Percentiles rank a stretch among this genome's conserved stretches.
phyloP scores from a whole-genome alignment of 495 filamentous ascomycete species.

The Penicillium turbatum region DNA sequence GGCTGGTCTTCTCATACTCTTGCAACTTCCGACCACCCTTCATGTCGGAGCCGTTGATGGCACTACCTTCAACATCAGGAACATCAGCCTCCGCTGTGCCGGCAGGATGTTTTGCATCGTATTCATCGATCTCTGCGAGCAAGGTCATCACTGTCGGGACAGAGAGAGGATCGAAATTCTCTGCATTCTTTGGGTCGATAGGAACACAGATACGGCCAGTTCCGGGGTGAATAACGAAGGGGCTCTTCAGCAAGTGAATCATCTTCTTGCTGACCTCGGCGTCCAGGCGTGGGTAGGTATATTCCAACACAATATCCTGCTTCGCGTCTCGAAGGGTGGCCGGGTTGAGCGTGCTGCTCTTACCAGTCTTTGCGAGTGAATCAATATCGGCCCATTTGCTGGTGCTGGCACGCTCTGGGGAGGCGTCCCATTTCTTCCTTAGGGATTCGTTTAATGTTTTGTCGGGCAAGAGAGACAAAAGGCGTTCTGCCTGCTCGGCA shows the following conservation, averaged over 20 bases:
- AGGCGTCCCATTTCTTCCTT: conserved; percentile 84
- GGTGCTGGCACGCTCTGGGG: conserved; percentile 65
- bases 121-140: conserved; percentile 75
- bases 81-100: conserved; percentile 28
- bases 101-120: conserved; percentile 47
- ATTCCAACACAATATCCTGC: conserved; percentile 91
- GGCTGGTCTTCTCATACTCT: conserved; percentile 95
- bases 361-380: conserved; percentile 67
- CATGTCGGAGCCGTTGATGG: conserved; percentile 32
- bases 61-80: conserved; percentile 39
- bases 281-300: conserved; percentile 97
- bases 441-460: conserved; percentile 66
- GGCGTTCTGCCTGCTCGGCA: conserved; percentile 60
- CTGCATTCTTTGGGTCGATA: conserved; percentile 65
- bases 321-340: conserved; percentile 76
- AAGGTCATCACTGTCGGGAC: conserved; percentile 84
- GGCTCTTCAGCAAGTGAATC: conserved; percentile 94
- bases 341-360: conserved; percentile 59
- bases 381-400: conserved; percentile 95
- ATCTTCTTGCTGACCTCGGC: conserved; percentile 94
- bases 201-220: conserved; percentile 94
- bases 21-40: conserved; percentile 49
- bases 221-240: conserved; percentile 92
- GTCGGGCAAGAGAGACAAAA: conserved; percentile 78
- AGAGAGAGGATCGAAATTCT: conserved; percentile 77